Conservation (phyloP, 441 rosid genomes). For the Gossypium schwendimanii region DNA sequence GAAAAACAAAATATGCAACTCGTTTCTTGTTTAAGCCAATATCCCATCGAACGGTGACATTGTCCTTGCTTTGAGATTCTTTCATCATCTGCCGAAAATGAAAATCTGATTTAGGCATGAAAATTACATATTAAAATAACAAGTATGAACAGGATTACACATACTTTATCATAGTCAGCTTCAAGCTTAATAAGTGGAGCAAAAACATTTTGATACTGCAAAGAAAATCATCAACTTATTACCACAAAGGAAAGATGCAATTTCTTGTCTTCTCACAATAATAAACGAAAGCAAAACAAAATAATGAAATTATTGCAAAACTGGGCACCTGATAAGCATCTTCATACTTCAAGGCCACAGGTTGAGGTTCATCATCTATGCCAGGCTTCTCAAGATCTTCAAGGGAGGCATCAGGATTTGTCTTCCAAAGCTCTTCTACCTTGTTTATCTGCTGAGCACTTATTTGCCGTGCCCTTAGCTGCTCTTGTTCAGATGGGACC, state of each 20-base stretch:
- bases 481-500: conserved; percentile 99
- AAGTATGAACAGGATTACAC: conserved; percentile 10
- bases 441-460: conserved; percentile 97
- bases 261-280: neutral
- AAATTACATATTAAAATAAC: neutral
- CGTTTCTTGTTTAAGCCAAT: conserved; percentile 97
- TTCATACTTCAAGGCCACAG: conserved; percentile 86
- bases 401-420: conserved; percentile 91
- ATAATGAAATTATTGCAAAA: conserved; percentile 11
- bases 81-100: conserved; percentile 74
- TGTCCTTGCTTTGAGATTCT: conserved; percentile 99
- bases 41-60: conserved; percentile 92
- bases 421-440: conserved; percentile 98
- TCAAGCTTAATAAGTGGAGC: conserved; percentile 99
- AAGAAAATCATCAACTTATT: conserved; percentile 10
- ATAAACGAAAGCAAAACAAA: neutral
- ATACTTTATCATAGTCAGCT: conserved; percentile 98
- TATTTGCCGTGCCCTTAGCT: conserved; percentile 96
- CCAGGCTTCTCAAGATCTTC: conserved; percentile 99
- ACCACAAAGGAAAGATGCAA: neutral
- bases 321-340: conserved; percentile 91
- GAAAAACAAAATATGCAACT: conserved; percentile 87
- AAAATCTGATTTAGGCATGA: conserved; percentile 16
- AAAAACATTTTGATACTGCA: conserved; percentile 99
- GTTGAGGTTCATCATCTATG: conserved; percentile 96